Conservation (phyloP, 2,329 filamentous ascomycete species). For the Phyllosticta paracitricarpa region DNA sequence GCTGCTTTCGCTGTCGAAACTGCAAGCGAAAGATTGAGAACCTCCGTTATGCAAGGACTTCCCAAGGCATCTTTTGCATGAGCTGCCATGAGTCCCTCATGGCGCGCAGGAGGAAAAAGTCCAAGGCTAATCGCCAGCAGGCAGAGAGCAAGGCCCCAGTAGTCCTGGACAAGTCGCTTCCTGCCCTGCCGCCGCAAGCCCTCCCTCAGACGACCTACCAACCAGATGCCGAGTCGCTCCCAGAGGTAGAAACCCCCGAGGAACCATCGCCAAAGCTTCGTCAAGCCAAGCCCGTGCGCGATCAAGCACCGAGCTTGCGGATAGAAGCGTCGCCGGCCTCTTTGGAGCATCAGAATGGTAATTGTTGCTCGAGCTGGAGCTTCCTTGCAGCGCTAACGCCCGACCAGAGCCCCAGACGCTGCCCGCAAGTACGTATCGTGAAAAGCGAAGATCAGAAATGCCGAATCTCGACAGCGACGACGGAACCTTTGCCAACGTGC, state of each 20-base stretch:
- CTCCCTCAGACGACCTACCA: slow-evolving; percentile 50
- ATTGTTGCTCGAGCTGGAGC: not conserved
- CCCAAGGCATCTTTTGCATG: slow-evolving; percentile 99
- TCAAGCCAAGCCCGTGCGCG: slow-evolving; percentile 11
- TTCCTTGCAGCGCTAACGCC: not conserved
- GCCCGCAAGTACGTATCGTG: slow-evolving; percentile 67
- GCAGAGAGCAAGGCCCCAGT: slow-evolving; percentile 38
- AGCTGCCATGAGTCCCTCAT: slow-evolving; percentile 95
- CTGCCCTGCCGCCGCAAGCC: slow-evolving; percentile 74
- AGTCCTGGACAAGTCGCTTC: slow-evolving; percentile 83
- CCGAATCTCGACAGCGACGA: slow-evolving; percentile 52
- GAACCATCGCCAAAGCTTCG: slow-evolving; percentile 16
- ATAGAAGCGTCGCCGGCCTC: slow-evolving; percentile 28
- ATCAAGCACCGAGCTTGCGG: slow-evolving; percentile 22
- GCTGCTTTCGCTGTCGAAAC: slow-evolving; percentile 93
- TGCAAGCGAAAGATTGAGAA: slow-evolving; percentile 99
- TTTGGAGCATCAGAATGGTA: slow-evolving; percentile 26
- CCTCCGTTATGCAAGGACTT: slow-evolving; percentile 90
- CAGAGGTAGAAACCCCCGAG: slow-evolving; percentile 53
- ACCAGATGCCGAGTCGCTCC: slow-evolving; percentile 45
- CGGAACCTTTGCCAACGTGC: slow-evolving; percentile 33
- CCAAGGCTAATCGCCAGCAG: slow-evolving; percentile 41
- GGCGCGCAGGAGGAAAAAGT: slow-evolving; percentile 81
- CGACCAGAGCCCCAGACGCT: slow-evolving; percentile 47
- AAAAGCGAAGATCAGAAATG: slow-evolving; percentile 63